Percentiles rank a stretch among this genome's conserved stretches.
These are phyloP conservation scores for Cercophora samala DNA, from an alignment of 495 filamentous ascomycete genomes.

Conservation along the genomic window DNA sequence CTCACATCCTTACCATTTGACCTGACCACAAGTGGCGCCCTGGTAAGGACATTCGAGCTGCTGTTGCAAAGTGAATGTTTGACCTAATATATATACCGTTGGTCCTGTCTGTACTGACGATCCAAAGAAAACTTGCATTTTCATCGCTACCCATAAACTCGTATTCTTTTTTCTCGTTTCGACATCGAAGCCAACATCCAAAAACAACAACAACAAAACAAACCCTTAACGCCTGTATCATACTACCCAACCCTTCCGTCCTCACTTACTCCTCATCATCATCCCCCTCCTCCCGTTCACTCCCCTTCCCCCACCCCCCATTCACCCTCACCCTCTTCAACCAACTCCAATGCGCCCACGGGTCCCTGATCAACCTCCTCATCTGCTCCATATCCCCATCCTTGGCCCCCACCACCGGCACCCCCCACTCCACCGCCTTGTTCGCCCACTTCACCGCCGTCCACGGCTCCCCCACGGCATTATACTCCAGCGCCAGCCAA, in stretches of 20 bases:
- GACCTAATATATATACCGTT: background rate
- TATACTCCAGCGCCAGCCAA: conserved; percentile 40
- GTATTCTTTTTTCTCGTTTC: background rate
- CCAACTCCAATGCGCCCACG: conserved; percentile 39
- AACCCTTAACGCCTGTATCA: background rate
- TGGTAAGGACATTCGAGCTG: background rate
- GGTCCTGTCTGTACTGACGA: background rate
- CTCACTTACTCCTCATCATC: conserved; percentile 1
- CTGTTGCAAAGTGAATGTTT: background rate
- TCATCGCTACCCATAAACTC: background rate
- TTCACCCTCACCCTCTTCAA: conserved; percentile 23
- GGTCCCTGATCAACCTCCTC: conserved; percentile 29
- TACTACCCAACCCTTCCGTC: background rate
- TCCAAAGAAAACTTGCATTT: background rate
- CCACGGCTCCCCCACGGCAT: conserved; percentile 36
- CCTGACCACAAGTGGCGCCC: background rate
- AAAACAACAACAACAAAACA: background rate
- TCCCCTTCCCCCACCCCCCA: conserved; percentile 23
- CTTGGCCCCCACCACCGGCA: conserved; percentile 35
- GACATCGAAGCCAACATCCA: background rate
- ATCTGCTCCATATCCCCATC: conserved; percentile 34
- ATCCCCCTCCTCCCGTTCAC: conserved; percentile 18
- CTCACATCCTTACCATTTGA: background rate
- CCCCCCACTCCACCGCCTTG: conserved; percentile 34
- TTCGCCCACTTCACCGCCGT: conserved; percentile 37